phyloP scores from a whole-genome alignment of 352 stramenopile genomes.

The Phytopythium sindhum region DNA sequence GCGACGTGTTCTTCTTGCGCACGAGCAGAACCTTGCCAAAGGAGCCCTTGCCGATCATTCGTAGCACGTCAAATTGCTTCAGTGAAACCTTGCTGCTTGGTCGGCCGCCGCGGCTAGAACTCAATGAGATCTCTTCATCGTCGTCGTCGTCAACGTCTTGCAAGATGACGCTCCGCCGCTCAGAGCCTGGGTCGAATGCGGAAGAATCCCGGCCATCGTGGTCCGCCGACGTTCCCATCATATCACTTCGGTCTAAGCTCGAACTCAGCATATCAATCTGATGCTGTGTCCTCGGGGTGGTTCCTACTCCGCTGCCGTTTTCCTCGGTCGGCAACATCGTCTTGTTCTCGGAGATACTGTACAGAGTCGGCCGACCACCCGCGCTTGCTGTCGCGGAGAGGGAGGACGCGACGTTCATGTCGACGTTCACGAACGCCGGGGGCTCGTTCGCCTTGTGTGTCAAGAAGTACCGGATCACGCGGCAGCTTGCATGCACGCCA shows the following conservation, averaged over 20 bases:
- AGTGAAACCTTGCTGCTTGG: slow-evolving; percentile 60
- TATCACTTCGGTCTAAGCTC: slow-evolving; percentile 36
- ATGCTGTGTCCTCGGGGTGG: slow-evolving; percentile 12
- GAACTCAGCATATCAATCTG: slow-evolving; percentile 47
- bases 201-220: slow-evolving; percentile 3
- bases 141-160: slow-evolving; percentile 69
- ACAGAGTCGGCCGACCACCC: slow-evolving; percentile 28
- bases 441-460: slow-evolving; percentile 76
- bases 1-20: slow-evolving; percentile 68
- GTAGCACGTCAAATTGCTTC: slow-evolving; percentile 86
- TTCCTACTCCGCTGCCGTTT: slow-evolving; percentile 4
- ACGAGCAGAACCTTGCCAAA: slow-evolving; percentile 93
- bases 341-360: slow-evolving; percentile 57
- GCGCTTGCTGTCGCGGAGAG: slow-evolving; percentile 6
- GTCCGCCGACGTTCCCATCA: slow-evolving; percentile 21
- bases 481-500: slow-evolving; percentile 61
- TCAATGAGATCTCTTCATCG: slow-evolving; percentile 24
- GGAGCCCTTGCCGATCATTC: slow-evolving; percentile 91
- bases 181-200: background rate
- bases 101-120: slow-evolving; percentile 9
- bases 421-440: slow-evolving; percentile 56
- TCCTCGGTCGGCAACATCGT: slow-evolving; percentile 20
- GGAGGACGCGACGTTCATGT: slow-evolving; percentile 19
- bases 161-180: slow-evolving; percentile 59
- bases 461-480: slow-evolving; percentile 69